Conservation (phyloP, 2,329 filamentous ascomycete species). For the Ceratocystis smalleyi region DNA sequence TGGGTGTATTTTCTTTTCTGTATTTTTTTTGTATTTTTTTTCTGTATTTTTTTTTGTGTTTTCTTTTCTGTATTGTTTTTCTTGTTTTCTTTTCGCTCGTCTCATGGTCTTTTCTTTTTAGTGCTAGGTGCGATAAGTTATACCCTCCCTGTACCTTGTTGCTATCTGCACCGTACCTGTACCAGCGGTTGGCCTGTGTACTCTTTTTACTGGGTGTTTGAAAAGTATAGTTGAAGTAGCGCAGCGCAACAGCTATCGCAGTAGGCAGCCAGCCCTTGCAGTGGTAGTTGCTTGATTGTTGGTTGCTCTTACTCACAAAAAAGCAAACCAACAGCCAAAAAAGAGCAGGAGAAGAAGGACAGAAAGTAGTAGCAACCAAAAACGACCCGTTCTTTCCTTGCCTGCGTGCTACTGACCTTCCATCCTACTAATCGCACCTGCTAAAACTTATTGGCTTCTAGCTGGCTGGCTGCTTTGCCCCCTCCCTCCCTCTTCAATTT, state of each 20-base stretch:
- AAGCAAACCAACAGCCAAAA: not conserved
- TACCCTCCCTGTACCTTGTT: not conserved
- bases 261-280: not conserved
- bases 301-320: not conserved
- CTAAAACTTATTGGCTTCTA: too few species aligned
- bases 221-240: not conserved
- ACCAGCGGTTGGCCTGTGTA: not conserved
- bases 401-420: not conserved
- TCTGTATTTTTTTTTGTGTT: not conserved
- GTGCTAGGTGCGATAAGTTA: not conserved
- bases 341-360: not conserved
- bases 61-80: not conserved
- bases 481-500: not conserved
- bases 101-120: not conserved
- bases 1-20: not conserved
- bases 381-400: slow-evolving; percentile 2
- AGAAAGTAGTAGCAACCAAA: not conserved
- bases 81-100: not conserved
- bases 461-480: too few species aligned
- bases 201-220: not conserved
- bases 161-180: not conserved
- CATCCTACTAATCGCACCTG: not conserved
- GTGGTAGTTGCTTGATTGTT: not conserved
- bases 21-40: not conserved
- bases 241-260: not conserved